Percentiles rank a stretch among this genome's conserved stretches.
phyloP scores from a whole-genome alignment of 2,329 filamentous ascomycete species.

The Kalmusia sp. region DNA sequence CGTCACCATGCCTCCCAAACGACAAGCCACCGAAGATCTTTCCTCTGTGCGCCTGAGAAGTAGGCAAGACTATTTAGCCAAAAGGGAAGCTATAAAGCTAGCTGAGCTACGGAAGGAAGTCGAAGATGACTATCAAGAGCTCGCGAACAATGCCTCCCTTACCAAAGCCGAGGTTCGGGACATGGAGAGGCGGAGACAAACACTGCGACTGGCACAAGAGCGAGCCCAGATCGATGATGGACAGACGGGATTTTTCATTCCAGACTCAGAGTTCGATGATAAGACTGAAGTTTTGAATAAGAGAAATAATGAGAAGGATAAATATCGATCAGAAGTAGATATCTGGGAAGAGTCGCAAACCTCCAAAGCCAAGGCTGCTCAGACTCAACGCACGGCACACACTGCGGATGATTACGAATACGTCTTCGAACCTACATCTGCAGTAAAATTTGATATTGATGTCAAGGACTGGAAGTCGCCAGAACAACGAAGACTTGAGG shows the following conservation, averaged over 20 bases:
- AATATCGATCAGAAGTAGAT: constrained; percentile 90
- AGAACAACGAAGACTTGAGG: constrained; percentile 79
- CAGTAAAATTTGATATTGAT: constrained; percentile 84
- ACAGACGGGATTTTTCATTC: constrained; percentile 89
- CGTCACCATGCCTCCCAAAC: constrained; percentile 36
- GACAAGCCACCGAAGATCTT: constrained; percentile 51
- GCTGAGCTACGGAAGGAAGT: constrained; percentile 90
- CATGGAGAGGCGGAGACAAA: constrained; percentile 86
- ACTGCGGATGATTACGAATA: constrained; percentile 89
- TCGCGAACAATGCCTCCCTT: constrained; percentile 73
- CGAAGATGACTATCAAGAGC: constrained; percentile 79
- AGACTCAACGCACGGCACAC: constrained; percentile 68
- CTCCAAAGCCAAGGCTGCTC: constrained; percentile 72
- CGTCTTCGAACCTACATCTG: constrained; percentile 88
- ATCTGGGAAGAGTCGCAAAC: constrained; percentile 95
- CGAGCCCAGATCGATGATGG: constrained; percentile 88
- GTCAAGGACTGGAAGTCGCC: constrained; percentile 72
- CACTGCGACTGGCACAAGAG: constrained; percentile 80
- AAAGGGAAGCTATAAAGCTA: constrained; percentile 85
- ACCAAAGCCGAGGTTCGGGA: constrained; percentile 83
- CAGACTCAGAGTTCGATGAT: constrained; percentile 87
- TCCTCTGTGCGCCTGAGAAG: constrained; percentile 83
- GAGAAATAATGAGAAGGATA: constrained; percentile 81
- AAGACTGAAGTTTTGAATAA: constrained; percentile 90
- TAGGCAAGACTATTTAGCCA: constrained; percentile 90